phyloP scores from a whole-genome alignment of 179 eudicot species.

The Carnegiea gigantea region DNA sequence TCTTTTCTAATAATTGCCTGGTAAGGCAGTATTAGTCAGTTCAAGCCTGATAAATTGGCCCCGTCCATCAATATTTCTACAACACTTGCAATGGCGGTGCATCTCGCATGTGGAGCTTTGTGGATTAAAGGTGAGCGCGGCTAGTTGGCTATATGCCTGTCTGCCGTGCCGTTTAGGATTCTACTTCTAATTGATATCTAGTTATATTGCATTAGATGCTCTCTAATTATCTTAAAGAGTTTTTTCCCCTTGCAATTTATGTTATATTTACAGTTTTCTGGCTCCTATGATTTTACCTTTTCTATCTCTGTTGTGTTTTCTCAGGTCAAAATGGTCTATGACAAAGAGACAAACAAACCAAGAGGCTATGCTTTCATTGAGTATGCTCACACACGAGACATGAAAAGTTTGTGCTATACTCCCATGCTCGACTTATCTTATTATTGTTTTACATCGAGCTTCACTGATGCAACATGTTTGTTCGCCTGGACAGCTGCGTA shows the following conservation, averaged over 20 bases:
- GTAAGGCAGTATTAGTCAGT: constrained; percentile 79
- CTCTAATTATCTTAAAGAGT: background rate
- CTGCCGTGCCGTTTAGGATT: constrained; percentile 92
- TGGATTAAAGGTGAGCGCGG: constrained; percentile 97
- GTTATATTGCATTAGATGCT: constrained; percentile 28
- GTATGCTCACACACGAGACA: constrained; percentile 87
- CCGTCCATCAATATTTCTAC: constrained; percentile 52
- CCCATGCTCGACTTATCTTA: background rate
- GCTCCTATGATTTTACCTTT: constrained; percentile 8
- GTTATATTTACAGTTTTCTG: background rate
- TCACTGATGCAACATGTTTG: constrained; percentile 1
- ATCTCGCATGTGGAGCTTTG: constrained; percentile 69
- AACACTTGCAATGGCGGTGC: constrained; percentile 81
- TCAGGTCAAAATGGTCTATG: constrained; percentile 82
- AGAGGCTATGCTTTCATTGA: constrained; percentile 97
- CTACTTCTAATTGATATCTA: constrained; percentile 20
- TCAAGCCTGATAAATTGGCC: constrained; percentile 62
- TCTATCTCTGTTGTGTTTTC: constrained; percentile 18
- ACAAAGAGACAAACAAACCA: constrained; percentile 78
- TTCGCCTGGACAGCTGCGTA: constrained; percentile 67
- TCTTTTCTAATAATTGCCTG: constrained; percentile 54
- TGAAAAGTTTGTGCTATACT: constrained; percentile 63
- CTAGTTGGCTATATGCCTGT: constrained; percentile 86
- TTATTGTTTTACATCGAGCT: background rate
- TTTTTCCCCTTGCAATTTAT: constrained; percentile 1